phyloP scores from a whole-genome alignment of 306 rosid genomes.

The Corylus avellana region DNA sequence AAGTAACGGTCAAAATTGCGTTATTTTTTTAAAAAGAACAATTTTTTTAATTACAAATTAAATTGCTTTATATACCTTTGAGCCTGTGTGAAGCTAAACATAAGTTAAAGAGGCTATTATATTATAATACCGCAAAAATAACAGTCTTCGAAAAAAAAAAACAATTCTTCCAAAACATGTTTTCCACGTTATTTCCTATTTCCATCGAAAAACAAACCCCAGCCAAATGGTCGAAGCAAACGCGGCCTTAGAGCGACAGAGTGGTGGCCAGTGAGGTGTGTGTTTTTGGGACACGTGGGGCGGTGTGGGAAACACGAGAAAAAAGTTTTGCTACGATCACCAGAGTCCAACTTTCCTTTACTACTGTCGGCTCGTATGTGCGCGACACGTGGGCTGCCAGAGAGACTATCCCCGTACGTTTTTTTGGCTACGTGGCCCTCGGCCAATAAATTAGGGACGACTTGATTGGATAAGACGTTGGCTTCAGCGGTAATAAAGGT shows the following conservation, averaged over 20 bases:
- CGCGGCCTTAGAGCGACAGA: background rate
- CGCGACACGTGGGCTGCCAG: background rate
- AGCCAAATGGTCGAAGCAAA: slow-evolving; percentile 12
- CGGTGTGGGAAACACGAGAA: slow-evolving; percentile 23
- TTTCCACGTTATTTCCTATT: background rate
- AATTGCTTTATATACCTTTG: too few species aligned
- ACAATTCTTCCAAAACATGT: background rate
- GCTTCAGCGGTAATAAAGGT: too few species aligned
- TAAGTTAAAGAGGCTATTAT: too few species aligned
- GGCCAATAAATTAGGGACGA: background rate
- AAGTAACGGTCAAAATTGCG: too few species aligned
- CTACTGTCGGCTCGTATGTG: slow-evolving; percentile 5
- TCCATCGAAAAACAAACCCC: too few species aligned
- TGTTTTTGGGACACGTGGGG: slow-evolving; percentile 44
- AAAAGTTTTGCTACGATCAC: background rate
- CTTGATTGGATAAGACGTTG: too few species aligned
- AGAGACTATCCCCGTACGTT: background rate
- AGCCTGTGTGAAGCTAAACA: too few species aligned
- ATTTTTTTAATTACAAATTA: too few species aligned
- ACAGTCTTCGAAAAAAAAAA: too few species aligned
- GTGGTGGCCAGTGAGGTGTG: slow-evolving; percentile 16
- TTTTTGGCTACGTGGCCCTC: slow-evolving; percentile 14
- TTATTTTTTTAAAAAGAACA: too few species aligned
- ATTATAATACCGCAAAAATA: too few species aligned
- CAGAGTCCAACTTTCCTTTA: slow-evolving; percentile 1